A percentile compares a stretch with the other conserved stretches of the same genome.
phyloP scores from a whole-genome alignment of 1,139 yeast genomes.

The Taphrina communis region DNA sequence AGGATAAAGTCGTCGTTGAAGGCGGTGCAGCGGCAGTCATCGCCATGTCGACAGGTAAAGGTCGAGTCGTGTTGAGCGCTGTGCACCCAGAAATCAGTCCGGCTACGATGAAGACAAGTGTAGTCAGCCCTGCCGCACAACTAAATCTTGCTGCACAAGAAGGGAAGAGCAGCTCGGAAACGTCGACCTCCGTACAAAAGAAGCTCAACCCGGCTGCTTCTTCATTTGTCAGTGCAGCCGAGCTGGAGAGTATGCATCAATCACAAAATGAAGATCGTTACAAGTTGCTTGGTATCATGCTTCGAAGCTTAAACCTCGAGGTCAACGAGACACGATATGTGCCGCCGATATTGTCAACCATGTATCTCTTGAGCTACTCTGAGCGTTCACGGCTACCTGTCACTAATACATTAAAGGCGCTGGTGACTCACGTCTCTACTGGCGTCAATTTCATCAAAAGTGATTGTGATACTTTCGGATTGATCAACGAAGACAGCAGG shows the following conservation, averaged over 20 bases:
- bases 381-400: constrained; percentile 1
- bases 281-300: constrained; percentile 62
- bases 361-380: constrained; percentile 27
- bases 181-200: constrained; percentile 47
- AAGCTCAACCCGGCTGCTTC: constrained; percentile 12
- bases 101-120: constrained; percentile 47
- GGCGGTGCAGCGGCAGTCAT: constrained; percentile 68
- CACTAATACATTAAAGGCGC: background rate
- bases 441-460: constrained; percentile 8
- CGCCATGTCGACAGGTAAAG: constrained; percentile 70
- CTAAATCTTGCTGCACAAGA: background rate
- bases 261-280: constrained; percentile 53
- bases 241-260: background rate
- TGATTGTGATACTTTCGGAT: constrained; percentile 23
- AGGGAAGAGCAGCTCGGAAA: constrained; percentile 46
- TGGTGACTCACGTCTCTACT: background rate
- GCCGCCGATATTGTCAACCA: constrained; percentile 59
- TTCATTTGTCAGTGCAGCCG: background rate
- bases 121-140: constrained; percentile 43
- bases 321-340: constrained; percentile 61
- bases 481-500: constrained; percentile 4
- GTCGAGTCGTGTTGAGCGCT: constrained; percentile 79
- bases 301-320: constrained; percentile 67
- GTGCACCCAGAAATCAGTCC: constrained; percentile 83
- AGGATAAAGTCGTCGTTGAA: constrained; percentile 57